phyloP scores from a whole-genome alignment of 2,329 filamentous ascomycete genomes.

The Pyricularia grisea region DNA sequence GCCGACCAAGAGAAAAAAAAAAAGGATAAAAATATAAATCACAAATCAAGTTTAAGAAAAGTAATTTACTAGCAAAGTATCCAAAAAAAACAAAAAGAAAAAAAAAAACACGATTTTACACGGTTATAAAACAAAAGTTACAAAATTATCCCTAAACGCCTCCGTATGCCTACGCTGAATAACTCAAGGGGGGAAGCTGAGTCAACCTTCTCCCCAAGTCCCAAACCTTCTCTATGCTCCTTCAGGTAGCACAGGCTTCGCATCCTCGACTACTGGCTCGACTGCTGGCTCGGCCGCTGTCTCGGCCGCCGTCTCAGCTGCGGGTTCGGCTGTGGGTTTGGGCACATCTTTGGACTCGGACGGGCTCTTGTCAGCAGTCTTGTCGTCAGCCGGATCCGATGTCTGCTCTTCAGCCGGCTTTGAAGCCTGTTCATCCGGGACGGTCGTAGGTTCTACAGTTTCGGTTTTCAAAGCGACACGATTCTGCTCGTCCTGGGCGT shows the following conservation, averaged over 20 bases:
- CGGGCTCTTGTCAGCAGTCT: background rate
- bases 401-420: background rate
- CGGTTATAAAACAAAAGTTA: background rate
- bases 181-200: background rate
- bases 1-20: background rate
- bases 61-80: background rate
- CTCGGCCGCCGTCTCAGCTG: background rate
- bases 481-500: conserved; percentile 3
- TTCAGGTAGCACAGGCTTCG: background rate
- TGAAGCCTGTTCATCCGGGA: background rate
- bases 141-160: background rate
- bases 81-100: no score
- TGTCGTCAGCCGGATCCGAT: background rate
- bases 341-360: background rate
- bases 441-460: background rate
- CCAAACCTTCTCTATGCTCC: background rate
- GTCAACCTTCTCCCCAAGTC: background rate
- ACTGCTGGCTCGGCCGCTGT: background rate
- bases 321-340: background rate
- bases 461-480: background rate
- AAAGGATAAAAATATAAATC: background rate
- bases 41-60: background rate
- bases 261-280: background rate
- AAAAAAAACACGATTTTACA: background rate
- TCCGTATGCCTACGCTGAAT: background rate